Conservation (phyloP, 805 yeast genomes). For the Ogataea corticis region DNA sequence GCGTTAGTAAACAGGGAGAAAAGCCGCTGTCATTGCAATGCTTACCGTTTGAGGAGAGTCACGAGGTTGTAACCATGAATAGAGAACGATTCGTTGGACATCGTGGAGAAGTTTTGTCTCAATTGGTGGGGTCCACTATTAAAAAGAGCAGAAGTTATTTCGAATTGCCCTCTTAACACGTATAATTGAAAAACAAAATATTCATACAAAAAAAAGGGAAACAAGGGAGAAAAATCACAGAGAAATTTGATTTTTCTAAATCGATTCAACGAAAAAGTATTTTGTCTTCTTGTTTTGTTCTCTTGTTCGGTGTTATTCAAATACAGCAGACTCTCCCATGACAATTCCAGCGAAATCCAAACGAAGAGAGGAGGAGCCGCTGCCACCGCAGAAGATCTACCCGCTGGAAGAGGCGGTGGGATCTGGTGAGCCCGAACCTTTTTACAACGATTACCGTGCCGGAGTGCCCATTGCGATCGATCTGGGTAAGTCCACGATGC, state of each 20-base stretch:
- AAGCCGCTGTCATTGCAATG: conserved; percentile 4
- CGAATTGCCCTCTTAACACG: not conserved
- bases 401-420: conserved; percentile 42
- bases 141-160: not conserved
- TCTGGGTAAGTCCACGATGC: conserved; percentile 65
- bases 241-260: not conserved
- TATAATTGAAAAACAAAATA: not conserved
- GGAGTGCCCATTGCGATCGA: conserved; percentile 86
- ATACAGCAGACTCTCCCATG: conserved; percentile 5
- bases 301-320: not conserved
- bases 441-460: conserved; percentile 46
- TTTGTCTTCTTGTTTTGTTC: not conserved
- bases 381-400: conserved; percentile 45
- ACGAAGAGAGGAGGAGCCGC: conserved; percentile 27
- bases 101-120: conserved; percentile 5
- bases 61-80: conserved; percentile 86
- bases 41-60: conserved; percentile 68
- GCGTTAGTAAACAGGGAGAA: conserved; percentile 2
- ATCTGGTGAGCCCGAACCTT: conserved; percentile 45
- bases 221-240: not conserved
- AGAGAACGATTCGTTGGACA: conserved; percentile 43
- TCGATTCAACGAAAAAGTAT: not conserved
- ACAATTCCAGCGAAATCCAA: not conserved
- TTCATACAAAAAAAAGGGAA: not conserved
- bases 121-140: not conserved